Evolutionary conservation across 768 basidiomycete species (phyloP).

Genomic region (Trametes cingulata): DNA sequence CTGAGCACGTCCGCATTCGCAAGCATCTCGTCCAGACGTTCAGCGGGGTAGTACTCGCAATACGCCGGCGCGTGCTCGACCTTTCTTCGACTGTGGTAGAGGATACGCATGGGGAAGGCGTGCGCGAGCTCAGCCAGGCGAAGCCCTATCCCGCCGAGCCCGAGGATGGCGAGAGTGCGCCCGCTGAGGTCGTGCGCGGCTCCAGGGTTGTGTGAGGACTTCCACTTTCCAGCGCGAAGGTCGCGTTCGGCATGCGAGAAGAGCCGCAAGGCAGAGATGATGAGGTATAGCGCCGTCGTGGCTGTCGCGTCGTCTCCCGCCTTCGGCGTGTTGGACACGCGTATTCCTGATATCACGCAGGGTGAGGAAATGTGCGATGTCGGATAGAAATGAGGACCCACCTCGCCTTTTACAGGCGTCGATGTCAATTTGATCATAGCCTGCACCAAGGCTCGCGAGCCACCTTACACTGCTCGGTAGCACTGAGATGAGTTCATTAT

Average conservation of each 20-base stretch:
- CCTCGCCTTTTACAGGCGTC: slow-evolving; percentile 70
- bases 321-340: slow-evolving; percentile 84
- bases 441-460: slow-evolving; percentile 92
- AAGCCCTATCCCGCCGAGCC: slow-evolving; percentile 78
- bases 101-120: slow-evolving; percentile 86
- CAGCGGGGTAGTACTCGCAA: slow-evolving; percentile 71
- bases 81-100: slow-evolving; percentile 74
- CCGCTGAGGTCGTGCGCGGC: slow-evolving; percentile 64
- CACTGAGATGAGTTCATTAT: slow-evolving; percentile 71
- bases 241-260: slow-evolving; percentile 65
- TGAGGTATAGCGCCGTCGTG: slow-evolving; percentile 81
- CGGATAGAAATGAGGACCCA: slow-evolving; percentile 27
- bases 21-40: slow-evolving; percentile 63
- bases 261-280: slow-evolving; percentile 76
- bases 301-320: slow-evolving; percentile 92
- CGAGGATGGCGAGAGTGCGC: slow-evolving; percentile 71
- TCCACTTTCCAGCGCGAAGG: slow-evolving; percentile 61
- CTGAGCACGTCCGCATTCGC: slow-evolving; percentile 78
- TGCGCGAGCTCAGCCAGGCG: slow-evolving; percentile 70
- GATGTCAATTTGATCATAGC: slow-evolving; percentile 88
- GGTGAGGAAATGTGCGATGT: background rate
- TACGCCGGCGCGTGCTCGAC: slow-evolving; percentile 63
- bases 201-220: slow-evolving; percentile 47
- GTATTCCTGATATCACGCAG: slow-evolving; percentile 52
- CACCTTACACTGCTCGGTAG: slow-evolving; percentile 71